Conservation (phyloP, 2,329 filamentous ascomycete species). For the Coleophoma crateriformis region DNA sequence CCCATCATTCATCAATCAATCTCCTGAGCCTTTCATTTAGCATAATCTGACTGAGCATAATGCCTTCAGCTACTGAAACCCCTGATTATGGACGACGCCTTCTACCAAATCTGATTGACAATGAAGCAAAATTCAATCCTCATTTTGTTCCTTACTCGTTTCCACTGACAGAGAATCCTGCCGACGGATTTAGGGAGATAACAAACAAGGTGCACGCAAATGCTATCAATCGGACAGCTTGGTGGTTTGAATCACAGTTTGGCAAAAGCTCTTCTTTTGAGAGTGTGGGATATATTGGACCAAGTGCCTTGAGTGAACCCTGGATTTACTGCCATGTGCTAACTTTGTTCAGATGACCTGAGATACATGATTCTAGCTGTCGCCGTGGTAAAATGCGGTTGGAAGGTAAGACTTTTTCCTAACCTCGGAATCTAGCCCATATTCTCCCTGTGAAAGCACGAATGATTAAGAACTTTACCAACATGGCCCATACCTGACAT, state of each 20-base stretch:
- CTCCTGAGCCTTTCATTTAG: not conserved
- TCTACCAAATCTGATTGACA: constrained; percentile 20
- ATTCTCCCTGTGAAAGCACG: no score
- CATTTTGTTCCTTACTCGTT: constrained; percentile 17
- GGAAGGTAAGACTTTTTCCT: constrained; percentile 18
- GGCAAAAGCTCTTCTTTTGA: constrained; percentile 19
- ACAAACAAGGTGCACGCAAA: constrained; percentile 10
- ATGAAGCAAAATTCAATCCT: constrained; percentile 14
- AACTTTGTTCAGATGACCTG: constrained; percentile 6
- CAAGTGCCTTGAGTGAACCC: constrained; percentile 9
- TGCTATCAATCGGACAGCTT: constrained; percentile 14
- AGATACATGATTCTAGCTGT: constrained; percentile 11
- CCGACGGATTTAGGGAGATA: constrained; percentile 5
- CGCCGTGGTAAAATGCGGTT: constrained; percentile 28
- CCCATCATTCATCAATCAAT: no score
- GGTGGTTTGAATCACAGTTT: constrained; percentile 14
- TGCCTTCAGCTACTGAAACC: not conserved
- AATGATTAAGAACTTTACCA: not conserved
- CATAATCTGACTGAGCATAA: not conserved
- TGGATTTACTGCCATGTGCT: not conserved
- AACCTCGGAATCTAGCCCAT: no score
- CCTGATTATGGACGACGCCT: constrained; percentile 12
- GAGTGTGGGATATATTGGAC: constrained; percentile 40
- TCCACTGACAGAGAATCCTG: not conserved
- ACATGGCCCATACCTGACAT: not conserved